phyloP scores from a whole-genome alignment of 2,329 filamentous ascomycete species.

The Neophaeococcomyces mojaviensis region DNA sequence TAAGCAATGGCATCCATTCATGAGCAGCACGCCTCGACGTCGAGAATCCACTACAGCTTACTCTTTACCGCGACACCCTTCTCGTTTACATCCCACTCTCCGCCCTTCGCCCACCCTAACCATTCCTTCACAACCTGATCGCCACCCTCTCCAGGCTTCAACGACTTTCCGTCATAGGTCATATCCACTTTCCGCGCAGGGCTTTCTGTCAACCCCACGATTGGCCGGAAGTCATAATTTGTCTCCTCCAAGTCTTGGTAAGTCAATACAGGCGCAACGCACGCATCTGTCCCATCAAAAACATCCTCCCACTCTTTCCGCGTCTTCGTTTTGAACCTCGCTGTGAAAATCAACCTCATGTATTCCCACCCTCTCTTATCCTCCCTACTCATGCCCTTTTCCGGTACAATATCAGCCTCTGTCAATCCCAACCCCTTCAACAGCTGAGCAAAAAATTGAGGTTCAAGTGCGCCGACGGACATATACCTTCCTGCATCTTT shows the following conservation, averaged over 20 bases:
- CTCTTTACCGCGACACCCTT: conserved; percentile 49
- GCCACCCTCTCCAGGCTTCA: conserved; percentile 64
- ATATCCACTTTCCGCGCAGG: conserved; percentile 58
- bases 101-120: conserved; percentile 69
- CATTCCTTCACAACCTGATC: conserved; percentile 62
- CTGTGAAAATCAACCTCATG: conserved; percentile 54
- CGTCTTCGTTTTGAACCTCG: conserved; percentile 61
- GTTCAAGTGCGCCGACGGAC: conserved; percentile 85
- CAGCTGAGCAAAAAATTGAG: conserved; percentile 69
- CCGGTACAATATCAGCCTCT: conserved; percentile 35
- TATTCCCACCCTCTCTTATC: conserved; percentile 61
- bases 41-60: conserved; percentile 21
- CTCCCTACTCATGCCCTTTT: conserved; percentile 42
- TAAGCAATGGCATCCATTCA: too few relatives aligned
- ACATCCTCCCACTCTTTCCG: conserved; percentile 73
- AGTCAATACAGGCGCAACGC: conserved; percentile 78
- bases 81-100: conserved; percentile 57
- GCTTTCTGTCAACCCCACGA: conserved; percentile 53
- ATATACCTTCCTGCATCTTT: conserved; percentile 65
- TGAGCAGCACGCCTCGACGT: too few relatives aligned
- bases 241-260: conserved; percentile 62
- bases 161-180: conserved; percentile 55
- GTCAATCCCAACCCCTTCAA: conserved; percentile 59
- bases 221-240: conserved; percentile 41
- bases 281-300: conserved; percentile 88